A percentile compares a stretch with the other conserved stretches of the same genome.
phyloP scores from a whole-genome alignment of 2,329 filamentous ascomycete genomes.

The Cladobotryum mycophilum region DNA sequence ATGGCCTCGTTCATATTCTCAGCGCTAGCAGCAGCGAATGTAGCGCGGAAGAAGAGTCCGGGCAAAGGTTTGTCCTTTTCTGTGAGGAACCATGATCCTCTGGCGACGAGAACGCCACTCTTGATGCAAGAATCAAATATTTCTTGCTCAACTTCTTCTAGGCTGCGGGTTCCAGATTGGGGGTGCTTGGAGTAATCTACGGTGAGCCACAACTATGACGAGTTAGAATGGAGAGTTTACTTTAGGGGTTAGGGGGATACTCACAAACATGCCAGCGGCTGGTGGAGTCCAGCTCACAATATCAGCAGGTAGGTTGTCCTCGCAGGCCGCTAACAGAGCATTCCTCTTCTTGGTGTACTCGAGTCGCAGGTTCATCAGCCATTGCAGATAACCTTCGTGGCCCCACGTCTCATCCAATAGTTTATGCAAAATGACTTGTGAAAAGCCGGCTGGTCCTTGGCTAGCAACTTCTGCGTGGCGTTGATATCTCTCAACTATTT shows the following conservation, averaged over 20 bases:
- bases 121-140: constrained; percentile 73
- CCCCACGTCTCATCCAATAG: constrained; percentile 92
- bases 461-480: constrained; percentile 77
- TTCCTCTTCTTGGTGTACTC: constrained; percentile 79
- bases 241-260: constrained; percentile 21
- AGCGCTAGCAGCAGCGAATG: constrained; percentile 68
- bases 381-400: constrained; percentile 80
- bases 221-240: not conserved
- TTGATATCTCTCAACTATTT: constrained; percentile 76
- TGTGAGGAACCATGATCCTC: constrained; percentile 79
- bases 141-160: constrained; percentile 71
- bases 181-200: constrained; percentile 64
- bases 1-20: constrained; percentile 57
- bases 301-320: constrained; percentile 65
- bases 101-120: constrained; percentile 66
- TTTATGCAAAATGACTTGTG: constrained; percentile 80
- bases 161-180: constrained; percentile 41
- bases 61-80: constrained; percentile 49
- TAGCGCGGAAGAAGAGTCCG: constrained; percentile 75
- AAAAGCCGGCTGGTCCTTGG: constrained; percentile 79
- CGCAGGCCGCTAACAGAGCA: constrained; percentile 71
- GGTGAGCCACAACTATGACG: constrained; percentile 60
- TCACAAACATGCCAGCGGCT: constrained; percentile 88
- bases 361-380: constrained; percentile 75
- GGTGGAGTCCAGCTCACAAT: constrained; percentile 77